Evolutionary conservation across 192 early-diverging fungal species (phyloP).

Genomic region (Coemansia sp.): DNA sequence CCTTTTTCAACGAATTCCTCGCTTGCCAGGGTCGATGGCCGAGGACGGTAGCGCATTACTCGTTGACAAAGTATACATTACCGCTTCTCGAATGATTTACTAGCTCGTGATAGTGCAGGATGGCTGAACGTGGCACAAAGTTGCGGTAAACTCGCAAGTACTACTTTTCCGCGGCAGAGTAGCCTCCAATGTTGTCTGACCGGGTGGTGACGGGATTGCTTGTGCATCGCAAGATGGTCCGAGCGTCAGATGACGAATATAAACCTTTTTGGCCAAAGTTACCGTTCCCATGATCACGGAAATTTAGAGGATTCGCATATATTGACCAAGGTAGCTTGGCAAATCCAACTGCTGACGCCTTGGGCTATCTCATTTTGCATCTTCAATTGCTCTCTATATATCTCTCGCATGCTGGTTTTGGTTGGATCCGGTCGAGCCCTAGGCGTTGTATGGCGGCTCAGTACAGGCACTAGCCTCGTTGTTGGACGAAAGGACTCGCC

Average conservation of each 20-base stretch:
- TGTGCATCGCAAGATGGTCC: not conserved
- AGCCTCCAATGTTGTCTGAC: not conserved
- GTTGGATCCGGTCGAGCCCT: constrained; percentile 36
- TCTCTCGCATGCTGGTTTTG: constrained; percentile 31
- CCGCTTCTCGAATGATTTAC: not conserved
- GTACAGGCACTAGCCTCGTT: constrained; percentile 12
- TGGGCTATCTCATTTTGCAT: not conserved
- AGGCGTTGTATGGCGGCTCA: constrained; percentile 35
- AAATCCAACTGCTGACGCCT: not conserved
- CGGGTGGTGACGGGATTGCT: not conserved
- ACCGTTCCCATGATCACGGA: not conserved
- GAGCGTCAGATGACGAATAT: constrained; percentile 8
- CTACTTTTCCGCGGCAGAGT: not conserved
- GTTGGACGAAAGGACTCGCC: constrained; percentile 42
- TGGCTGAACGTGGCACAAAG: not conserved
- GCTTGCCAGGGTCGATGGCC: not conserved
- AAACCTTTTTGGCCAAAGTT: not conserved
- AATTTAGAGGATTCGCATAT: not conserved
- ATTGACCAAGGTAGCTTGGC: not conserved
- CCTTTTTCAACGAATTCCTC: constrained; percentile 5
- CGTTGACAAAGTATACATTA: not conserved
- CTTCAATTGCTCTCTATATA: not conserved
- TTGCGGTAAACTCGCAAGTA: not conserved
- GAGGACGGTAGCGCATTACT: not conserved
- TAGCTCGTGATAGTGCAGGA: constrained; percentile 22